phyloP scores from a whole-genome alignment of 2,329 filamentous ascomycete species.

The Pseudopithomyces chartarum region DNA sequence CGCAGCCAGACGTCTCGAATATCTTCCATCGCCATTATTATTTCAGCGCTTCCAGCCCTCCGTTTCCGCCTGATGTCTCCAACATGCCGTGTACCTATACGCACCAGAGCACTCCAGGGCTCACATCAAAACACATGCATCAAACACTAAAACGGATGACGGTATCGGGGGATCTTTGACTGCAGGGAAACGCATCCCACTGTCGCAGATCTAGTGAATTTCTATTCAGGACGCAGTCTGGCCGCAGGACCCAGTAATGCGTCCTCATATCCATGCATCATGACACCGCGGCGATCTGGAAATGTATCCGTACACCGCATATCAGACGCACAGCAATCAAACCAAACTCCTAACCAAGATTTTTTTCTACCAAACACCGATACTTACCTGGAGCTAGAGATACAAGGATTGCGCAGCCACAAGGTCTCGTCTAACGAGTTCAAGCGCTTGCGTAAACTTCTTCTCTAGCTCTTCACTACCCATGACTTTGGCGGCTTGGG shows the following conservation, averaged over 20 bases:
- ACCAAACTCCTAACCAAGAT: conserved; percentile 13
- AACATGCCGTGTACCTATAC: neutral
- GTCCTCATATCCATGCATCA: conserved; percentile 11
- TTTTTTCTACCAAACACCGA: conserved; percentile 16
- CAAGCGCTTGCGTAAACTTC: conserved; percentile 87
- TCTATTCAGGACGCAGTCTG: conserved; percentile 29
- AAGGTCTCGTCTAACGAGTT: conserved; percentile 89
- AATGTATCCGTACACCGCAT: conserved; percentile 16
- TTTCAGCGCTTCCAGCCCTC: too few relatives aligned
- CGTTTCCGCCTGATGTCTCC: too few relatives aligned
- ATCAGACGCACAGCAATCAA: conserved; percentile 21
- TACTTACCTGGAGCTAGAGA: conserved; percentile 50
- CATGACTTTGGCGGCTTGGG: conserved; percentile 96
- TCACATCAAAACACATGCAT: too few relatives aligned
- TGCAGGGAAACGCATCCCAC: conserved; percentile 12
- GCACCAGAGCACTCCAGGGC: neutral
- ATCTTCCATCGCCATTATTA: too few relatives aligned
- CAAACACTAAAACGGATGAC: neutral
- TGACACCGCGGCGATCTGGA: conserved; percentile 13
- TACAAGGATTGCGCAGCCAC: conserved; percentile 95
- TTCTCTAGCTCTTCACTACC: conserved; percentile 90
- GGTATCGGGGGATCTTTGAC: conserved; percentile 27
- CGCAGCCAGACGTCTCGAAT: too few relatives aligned
- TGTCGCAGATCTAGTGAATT: conserved; percentile 37
- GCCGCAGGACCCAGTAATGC: conserved; percentile 20